Evolutionary conservation across 352 stramenopile species (phyloP).

Genomic region (Phytophthora ramorum): DNA sequence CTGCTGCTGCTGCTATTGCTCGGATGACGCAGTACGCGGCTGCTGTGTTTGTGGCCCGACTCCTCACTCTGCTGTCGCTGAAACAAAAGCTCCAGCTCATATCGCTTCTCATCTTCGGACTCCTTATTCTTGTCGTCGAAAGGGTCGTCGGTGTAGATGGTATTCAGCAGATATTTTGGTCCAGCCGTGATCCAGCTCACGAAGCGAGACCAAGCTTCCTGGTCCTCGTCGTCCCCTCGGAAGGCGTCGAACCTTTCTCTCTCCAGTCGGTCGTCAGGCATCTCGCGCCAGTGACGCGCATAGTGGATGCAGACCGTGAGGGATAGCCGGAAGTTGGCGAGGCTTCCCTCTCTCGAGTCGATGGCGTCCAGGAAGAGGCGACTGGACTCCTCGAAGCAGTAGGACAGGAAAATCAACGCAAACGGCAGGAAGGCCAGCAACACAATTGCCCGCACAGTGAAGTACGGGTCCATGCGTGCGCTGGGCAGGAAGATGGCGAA

Average conservation of each 20-base stretch:
- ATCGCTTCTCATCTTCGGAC: conserved; percentile 69
- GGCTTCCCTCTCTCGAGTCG: conserved; percentile 80
- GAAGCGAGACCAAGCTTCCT: conserved; percentile 67
- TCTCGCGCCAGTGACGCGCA: conserved; percentile 77
- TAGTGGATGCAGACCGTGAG: conserved; percentile 89
- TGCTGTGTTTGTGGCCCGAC: conserved; percentile 30
- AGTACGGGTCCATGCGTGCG: conserved; percentile 73
- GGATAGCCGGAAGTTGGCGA: conserved; percentile 87
- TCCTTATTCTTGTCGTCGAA: conserved; percentile 85
- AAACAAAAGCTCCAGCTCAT: conserved; percentile 68
- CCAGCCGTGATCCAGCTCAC: conserved; percentile 47
- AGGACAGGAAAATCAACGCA: conserved; percentile 85
- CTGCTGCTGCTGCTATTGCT: conserved; percentile 37
- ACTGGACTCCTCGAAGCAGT: conserved; percentile 87
- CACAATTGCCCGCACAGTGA: conserved; percentile 73
- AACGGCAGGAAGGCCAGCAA: conserved; percentile 78
- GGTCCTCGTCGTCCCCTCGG: conserved; percentile 60
- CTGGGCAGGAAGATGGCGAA: conserved; percentile 91
- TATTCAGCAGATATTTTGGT: conserved; percentile 43
- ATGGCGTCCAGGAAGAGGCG: conserved; percentile 87
- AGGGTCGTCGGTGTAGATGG: conserved; percentile 69
- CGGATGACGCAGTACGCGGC: conserved; percentile 22
- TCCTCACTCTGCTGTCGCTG: conserved; percentile 56
- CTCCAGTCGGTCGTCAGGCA: conserved; percentile 82
- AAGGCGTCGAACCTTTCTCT: conserved; percentile 55